Base-by-base conservation (phyloP, 202 grass and related monocot genomes). In the Brachypodium distachyon region DNA sequence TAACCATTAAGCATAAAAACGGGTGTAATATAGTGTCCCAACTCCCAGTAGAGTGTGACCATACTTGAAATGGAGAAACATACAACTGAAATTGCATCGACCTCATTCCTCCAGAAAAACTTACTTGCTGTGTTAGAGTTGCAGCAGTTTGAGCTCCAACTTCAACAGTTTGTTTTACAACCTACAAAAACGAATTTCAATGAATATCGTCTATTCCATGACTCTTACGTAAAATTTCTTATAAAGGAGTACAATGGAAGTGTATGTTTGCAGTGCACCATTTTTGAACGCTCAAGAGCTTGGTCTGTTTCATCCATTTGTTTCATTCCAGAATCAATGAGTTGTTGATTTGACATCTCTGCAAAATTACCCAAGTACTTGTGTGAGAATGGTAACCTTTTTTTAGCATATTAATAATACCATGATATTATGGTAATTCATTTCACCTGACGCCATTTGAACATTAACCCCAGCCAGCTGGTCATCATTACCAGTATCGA, bases 271-370 rank as follows among this genome's bases (percentile, higher is more conserved):
- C 6, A 58, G 41, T 14, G 7, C 47, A 99, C 96, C 87, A 85
- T 87, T 82, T 99, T 96, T 4, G 92, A 99, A 40, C 89, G 96
- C 77, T 99, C 85, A 82, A 99, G 90, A 63, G 81, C 83, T 83
- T 99, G 87, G 77, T 99, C 96, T 52, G 92, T 99, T 79, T 99
- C 87, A 40, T 96, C 91, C 91, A 99, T 96, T 56, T 96, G 87
- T 50, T 89, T 92, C 70, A 18, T 85, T 79, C 96, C 96, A 74
- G 80, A 76, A 60, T 78, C 61, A 76, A 99, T 80, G 17, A 99
- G 92, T 68, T 99, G 82, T 88, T 87, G 89, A 77, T 99, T 99
- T 70, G 85, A 90, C 96, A 99, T 95, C 66, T 87, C 96, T 99
- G 74, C 39, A 80, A 73, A 85, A 54, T 37, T 14, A 69, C 48